Conservation (phyloP, 768 basidiomycete genomes). For the Cystofilobasidium bisporidii region DNA sequence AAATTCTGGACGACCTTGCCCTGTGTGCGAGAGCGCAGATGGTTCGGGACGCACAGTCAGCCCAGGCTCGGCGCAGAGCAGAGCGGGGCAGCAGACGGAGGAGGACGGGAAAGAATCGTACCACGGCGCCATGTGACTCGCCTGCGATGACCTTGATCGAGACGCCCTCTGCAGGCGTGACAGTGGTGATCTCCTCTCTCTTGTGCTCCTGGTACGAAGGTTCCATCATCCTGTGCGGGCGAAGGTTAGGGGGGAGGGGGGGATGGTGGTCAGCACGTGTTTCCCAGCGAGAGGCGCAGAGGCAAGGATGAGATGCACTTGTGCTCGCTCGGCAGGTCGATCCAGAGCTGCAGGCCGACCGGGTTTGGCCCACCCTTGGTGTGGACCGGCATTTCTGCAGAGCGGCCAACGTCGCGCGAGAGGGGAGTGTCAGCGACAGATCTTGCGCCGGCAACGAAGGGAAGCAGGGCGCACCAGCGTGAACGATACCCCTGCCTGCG, state of each 20-base stretch:
- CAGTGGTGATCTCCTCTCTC: conserved; percentile 44
- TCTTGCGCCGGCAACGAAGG: no score
- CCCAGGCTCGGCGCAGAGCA: neutral
- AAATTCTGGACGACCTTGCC: conserved; percentile 94
- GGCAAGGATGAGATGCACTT: conserved; percentile 43
- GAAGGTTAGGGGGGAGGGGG: no score
- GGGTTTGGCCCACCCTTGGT: conserved; percentile 59
- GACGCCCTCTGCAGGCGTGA: conserved; percentile 27
- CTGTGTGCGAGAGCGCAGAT: conserved; percentile 39
- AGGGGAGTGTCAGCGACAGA: no score
- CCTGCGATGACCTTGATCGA: conserved; percentile 63
- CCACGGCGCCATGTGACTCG: conserved; percentile 60
- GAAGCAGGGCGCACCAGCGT: no score
- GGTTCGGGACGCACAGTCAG: neutral
- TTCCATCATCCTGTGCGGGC: conserved; percentile 48
- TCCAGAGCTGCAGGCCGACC: conserved; percentile 49
- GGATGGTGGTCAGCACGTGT: neutral
- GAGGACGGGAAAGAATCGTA: no score
- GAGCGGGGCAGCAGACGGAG: no score
- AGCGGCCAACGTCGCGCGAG: neutral
- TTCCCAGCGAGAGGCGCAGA: neutral
- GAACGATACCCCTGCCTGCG: conserved; percentile 36
- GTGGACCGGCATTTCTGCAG: conserved; percentile 62
- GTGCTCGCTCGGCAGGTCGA: conserved; percentile 45
- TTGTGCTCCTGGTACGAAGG: conserved; percentile 39